Base-by-base conservation (phyloP, 768 basidiomycete genomes). In the Dacryopinax spathularia region DNA sequence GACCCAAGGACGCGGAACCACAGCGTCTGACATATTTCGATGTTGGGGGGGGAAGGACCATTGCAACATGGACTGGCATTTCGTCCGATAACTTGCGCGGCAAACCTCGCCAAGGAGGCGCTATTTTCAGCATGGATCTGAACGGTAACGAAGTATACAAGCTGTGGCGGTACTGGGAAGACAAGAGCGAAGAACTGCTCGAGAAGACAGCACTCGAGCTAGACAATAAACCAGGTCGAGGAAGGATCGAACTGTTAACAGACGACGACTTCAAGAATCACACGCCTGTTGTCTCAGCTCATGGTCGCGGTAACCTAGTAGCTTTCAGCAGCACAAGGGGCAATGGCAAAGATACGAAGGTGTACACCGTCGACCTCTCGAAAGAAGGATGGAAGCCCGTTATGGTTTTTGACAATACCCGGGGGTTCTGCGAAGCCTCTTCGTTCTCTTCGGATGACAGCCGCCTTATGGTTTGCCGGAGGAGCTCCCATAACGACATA, bases 91-190 rank as follows among this genome's bases (percentile, higher is more conserved):
- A 77, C 63, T 78, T 76, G 77, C 70, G 75, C 41, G 76, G 77
- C 10, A 64, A 70, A 31, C 72, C 71, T 67, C 56, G 66, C 31
- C 15, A 60, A 5, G 66, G 66, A 16, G 66, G 66, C 22, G 66
- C 66, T 3, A 39, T 66, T 33, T 22, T 66, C 12, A 27, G 25
- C 6, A 65, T 66, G 66, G 66, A 66, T 34, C 22, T 62, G 18
- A 62, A 66, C 36, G 66, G 66, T 1, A 65, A 60, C n/a, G 66
- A 75, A 37, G 72, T 72, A 29, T 77, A 72, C 60, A 77, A 79
- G 20, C 70, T 78, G 33, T 78, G 77, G 77, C 76, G 78, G 34
- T 76, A 77, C 66, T 79, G 78, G 78, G 77, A 78, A 60, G 74
- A 79, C 33, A 33, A 64, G 12, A 61, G 69, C 35, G 69, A 68